Percentiles rank a stretch among this genome's conserved stretches.
These are phyloP conservation scores for Geosmithia morbida DNA, from an alignment of 2,329 filamentous ascomycete genomes.

Conservation along the genomic window DNA sequence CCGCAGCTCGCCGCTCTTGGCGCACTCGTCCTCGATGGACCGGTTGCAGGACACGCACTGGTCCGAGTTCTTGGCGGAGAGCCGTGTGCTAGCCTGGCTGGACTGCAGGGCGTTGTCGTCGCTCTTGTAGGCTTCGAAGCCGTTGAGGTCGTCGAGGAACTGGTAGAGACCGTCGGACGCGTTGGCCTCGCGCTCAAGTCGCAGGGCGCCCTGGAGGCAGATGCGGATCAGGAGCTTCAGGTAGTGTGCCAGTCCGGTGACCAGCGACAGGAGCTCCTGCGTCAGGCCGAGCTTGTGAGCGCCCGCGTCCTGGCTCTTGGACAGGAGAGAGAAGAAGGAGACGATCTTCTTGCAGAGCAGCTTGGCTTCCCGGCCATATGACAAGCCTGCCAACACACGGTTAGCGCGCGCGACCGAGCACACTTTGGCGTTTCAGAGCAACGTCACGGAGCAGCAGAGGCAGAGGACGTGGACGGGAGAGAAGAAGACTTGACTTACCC, in stretches of 20 bases:
- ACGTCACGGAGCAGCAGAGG: too few species aligned
- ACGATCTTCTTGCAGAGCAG: constrained; percentile 99
- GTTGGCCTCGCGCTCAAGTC: constrained; percentile 72
- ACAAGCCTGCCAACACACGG: constrained; percentile 43
- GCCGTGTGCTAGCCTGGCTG: constrained; percentile 46
- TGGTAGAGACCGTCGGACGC: constrained; percentile 61
- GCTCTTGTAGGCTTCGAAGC: constrained; percentile 64
- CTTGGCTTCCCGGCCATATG: constrained; percentile 93
- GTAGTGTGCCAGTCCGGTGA: constrained; percentile 93
- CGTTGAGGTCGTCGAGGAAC: constrained; percentile 72
- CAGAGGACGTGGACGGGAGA: too few species aligned
- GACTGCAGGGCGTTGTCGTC: constrained; percentile 56
- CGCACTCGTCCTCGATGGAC: constrained; percentile 90
- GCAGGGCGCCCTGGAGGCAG: constrained; percentile 83
- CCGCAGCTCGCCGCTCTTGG: constrained; percentile 56
- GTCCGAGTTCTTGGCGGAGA: constrained; percentile 68
- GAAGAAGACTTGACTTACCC: constrained; percentile 41
- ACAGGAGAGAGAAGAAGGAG: constrained; percentile 88
- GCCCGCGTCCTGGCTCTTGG: constrained; percentile 87
- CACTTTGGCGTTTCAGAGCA: too few species aligned
- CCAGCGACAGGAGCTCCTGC: constrained; percentile 92
- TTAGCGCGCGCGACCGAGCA: too few species aligned
- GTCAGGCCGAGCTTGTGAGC: constrained; percentile 87
- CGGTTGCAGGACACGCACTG: constrained; percentile 70
- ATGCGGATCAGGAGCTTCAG: constrained; percentile 95